These are phyloP conservation scores for Trichoderma sp. DNA, from an alignment of 2,329 filamentous ascomycete genomes.

Conservation along the genomic window DNA sequence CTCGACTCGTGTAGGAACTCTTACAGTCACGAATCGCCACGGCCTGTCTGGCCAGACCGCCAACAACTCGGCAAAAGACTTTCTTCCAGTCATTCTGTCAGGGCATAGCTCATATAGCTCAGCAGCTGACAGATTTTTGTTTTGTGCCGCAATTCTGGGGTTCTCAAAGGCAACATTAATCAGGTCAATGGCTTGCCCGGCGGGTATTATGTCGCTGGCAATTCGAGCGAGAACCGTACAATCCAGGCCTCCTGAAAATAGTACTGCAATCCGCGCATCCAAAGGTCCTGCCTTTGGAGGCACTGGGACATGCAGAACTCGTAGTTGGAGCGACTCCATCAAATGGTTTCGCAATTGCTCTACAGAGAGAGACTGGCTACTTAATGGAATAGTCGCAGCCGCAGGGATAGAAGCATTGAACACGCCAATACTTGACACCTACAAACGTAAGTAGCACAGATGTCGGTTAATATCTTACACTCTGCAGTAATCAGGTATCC, in stretches of 20 bases:
- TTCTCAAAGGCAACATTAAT: constrained; percentile 98
- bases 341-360: constrained; percentile 58
- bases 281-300: constrained; percentile 48
- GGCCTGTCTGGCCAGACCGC: constrained; percentile 67
- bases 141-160: constrained; percentile 68
- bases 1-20: constrained; percentile 34
- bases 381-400: constrained; percentile 33
- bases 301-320: constrained; percentile 67
- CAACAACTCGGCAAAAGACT: constrained; percentile 75
- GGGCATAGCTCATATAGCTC: constrained; percentile 80
- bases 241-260: constrained; percentile 95
- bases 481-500: background rate
- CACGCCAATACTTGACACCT: constrained; percentile 58
- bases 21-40: constrained; percentile 81
- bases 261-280: constrained; percentile 68
- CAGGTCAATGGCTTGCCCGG: constrained; percentile 74
- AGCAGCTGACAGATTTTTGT: constrained; percentile 42
- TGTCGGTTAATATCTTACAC: constrained; percentile 1
- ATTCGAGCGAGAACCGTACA: constrained; percentile 86
- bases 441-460: constrained; percentile 48
- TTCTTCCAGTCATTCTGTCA: constrained; percentile 83
- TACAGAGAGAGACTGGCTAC: constrained; percentile 53
- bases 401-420: constrained; percentile 56
- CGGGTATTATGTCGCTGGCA: constrained; percentile 73
- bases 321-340: constrained; percentile 62